Conservation (phyloP, 2,329 filamentous ascomycete species). For the Verticillium isaacii region DNA sequence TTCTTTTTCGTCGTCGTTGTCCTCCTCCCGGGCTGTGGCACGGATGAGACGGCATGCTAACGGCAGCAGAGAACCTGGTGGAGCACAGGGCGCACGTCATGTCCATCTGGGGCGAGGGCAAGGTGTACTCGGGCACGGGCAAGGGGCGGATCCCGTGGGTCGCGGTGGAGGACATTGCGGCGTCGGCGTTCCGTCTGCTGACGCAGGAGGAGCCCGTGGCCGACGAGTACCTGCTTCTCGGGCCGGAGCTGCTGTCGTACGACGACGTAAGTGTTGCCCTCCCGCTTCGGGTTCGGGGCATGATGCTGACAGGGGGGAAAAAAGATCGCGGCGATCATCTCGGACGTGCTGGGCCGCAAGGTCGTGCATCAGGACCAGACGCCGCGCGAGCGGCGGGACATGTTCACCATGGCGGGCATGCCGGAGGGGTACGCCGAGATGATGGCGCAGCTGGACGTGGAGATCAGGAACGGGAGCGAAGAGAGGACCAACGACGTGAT, state of each 20-base stretch:
- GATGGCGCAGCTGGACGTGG: constrained; percentile 25
- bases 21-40: not conserved
- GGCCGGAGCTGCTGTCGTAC: constrained; percentile 30
- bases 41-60: not conserved
- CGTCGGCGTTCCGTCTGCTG: constrained; percentile 34
- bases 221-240: constrained; percentile 30
- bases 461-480: constrained; percentile 28
- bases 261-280: constrained; percentile 18
- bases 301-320: constrained; percentile 21
- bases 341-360: constrained; percentile 22
- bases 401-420: constrained; percentile 19
- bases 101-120: constrained; percentile 30
- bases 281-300: no score
- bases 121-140: constrained; percentile 36
- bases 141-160: constrained; percentile 42
- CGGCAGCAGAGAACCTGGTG: constrained; percentile 36
- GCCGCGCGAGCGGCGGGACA: constrained; percentile 19
- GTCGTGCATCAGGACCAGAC: constrained; percentile 29
- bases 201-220: constrained; percentile 32
- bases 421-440: constrained; percentile 24
- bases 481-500: constrained; percentile 28
- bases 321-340: constrained; percentile 13
- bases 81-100: constrained; percentile 18
- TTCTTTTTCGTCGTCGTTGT: not conserved
- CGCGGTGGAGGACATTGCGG: constrained; percentile 40